phyloP scores from a whole-genome alignment of 768 basidiomycete genomes.

The Rhodotorula kratochvilovae region DNA sequence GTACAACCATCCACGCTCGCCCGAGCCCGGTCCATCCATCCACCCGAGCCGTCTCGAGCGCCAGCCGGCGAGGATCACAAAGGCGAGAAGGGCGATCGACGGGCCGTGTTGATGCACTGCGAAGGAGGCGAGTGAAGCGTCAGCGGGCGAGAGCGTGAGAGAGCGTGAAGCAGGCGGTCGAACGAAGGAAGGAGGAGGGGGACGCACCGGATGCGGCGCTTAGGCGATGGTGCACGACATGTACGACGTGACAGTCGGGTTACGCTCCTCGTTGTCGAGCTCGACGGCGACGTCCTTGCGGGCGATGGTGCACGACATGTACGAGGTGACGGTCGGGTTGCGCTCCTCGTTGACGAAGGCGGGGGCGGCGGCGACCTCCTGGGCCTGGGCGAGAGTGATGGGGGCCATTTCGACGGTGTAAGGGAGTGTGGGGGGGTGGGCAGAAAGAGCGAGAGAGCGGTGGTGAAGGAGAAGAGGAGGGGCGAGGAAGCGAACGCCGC shows the following conservation, averaged over 20 bases:
- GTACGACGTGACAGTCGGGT: not conserved
- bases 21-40: no score
- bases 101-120: no score
- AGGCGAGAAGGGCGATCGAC: no score
- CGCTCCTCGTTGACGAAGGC: constrained; percentile 3
- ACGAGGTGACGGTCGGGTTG: not conserved
- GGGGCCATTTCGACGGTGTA: not conserved
- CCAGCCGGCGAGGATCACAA: no score
- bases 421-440: not conserved
- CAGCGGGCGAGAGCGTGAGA: no score
- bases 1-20: no score
- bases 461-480: not conserved
- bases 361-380: not conserved
- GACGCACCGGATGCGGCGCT: not conserved
- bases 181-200: no score
- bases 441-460: no score
- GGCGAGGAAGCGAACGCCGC: not conserved
- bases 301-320: not conserved
- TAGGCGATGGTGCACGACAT: not conserved
- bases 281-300: not conserved
- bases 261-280: constrained; percentile 9
- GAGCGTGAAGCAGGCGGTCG: not conserved
- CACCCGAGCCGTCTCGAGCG: no score
- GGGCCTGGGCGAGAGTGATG: not conserved
- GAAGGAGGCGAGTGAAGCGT: no score